These are phyloP conservation scores for Colletotrichum salicis DNA, from an alignment of 2,329 filamentous ascomycete genomes.

Conservation along the genomic window DNA sequence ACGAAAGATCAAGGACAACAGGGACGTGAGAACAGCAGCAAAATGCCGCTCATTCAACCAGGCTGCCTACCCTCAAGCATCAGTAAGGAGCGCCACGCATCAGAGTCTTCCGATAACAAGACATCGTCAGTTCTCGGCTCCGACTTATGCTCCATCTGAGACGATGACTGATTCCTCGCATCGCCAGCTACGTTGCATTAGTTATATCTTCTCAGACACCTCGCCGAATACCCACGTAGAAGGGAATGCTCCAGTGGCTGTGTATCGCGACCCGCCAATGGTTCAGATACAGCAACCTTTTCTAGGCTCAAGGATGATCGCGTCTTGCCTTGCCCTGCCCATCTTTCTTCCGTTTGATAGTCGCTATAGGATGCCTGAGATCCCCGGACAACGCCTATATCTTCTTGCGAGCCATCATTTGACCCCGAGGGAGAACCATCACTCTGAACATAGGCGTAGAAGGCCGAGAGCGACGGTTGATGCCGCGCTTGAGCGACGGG, in stretches of 20 bases:
- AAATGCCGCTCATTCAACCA: background rate
- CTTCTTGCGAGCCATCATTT: background rate
- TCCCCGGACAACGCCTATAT: background rate
- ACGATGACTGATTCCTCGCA: background rate
- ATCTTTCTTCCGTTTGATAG: background rate
- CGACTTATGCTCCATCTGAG: background rate
- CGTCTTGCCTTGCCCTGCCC: background rate
- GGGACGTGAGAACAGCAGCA: background rate
- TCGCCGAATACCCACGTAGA: background rate
- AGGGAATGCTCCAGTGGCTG: background rate
- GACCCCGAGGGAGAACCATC: background rate
- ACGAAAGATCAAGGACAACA: background rate
- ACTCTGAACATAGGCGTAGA: constrained; percentile 21
- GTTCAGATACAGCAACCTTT: background rate
- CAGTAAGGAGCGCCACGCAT: background rate
- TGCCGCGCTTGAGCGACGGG: constrained; percentile 3
- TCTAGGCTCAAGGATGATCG: background rate
- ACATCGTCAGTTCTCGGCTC: background rate
- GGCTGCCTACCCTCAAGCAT: constrained; percentile 13
- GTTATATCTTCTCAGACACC: background rate
- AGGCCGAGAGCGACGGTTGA: constrained; percentile 26
- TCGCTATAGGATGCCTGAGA: constrained; percentile 11
- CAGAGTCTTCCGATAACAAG: background rate
- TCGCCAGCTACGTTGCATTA: background rate
- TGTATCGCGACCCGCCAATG: background rate